A percentile compares a stretch with the other conserved stretches of the same genome.
These are phyloP conservation scores for Clonostachys chloroleuca DNA, from an alignment of 2,329 filamentous ascomycete genomes.

Conservation along the genomic window DNA sequence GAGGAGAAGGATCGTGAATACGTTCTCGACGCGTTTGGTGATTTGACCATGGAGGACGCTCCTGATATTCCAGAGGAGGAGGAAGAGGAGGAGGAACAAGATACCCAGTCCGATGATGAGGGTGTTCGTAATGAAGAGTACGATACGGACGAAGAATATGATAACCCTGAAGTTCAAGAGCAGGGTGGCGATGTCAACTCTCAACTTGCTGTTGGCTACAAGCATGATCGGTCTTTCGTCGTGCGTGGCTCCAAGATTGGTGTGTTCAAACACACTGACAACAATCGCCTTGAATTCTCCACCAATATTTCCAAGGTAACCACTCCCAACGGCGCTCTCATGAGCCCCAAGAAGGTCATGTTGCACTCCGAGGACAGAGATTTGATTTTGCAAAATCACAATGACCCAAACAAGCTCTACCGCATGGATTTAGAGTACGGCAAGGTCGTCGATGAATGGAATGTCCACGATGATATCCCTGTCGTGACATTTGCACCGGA, in stretches of 20 bases:
- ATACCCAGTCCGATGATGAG: conserved; percentile 61
- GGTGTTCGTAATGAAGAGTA: conserved; percentile 66
- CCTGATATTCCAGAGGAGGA: conserved; percentile 35
- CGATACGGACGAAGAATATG: conserved; percentile 69
- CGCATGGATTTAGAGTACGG: conserved; percentile 98
- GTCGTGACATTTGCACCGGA: conserved; percentile 90
- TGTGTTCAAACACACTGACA: conserved; percentile 92
- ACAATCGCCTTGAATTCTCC: conserved; percentile 91
- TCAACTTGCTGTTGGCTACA: conserved; percentile 92
- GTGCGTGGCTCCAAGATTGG: conserved; percentile 97
- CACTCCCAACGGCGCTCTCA: conserved; percentile 79
- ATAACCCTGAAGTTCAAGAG: conserved; percentile 59
- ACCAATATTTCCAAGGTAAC: conserved; percentile 96
- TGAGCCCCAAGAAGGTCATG: conserved; percentile 97
- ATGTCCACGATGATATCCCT: conserved; percentile 92
- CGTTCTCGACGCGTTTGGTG: conserved; percentile 91
- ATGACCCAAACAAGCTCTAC: conserved; percentile 86
- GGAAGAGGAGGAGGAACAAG: conserved; percentile 48
- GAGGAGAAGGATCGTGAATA: conserved; percentile 94
- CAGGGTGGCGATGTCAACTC: conserved; percentile 79
- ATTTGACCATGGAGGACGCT: conserved; percentile 85
- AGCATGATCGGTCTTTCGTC: conserved; percentile 94
- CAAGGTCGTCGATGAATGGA: conserved; percentile 98
- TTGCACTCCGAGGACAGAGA: conserved; percentile 86
- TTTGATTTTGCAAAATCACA: conserved; percentile 79